Evolutionary conservation across 2,329 filamentous ascomycete species (phyloP), one percentile per base, ranked within the genome.

Genomic region (Epicoccum sorghinum): DNA sequence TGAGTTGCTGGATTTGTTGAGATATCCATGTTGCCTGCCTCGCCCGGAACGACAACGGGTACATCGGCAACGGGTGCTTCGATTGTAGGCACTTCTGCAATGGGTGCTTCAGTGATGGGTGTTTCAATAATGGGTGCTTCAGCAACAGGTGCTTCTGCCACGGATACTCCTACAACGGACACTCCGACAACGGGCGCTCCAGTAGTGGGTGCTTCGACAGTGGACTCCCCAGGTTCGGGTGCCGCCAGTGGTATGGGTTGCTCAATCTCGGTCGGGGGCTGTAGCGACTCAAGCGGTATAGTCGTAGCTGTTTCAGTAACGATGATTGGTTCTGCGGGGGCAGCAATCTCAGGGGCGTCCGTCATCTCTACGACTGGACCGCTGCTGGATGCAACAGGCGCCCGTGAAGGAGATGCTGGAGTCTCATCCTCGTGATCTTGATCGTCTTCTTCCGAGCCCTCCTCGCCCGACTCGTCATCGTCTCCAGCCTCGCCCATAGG

Each of bases 401-500:
- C 48, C 45, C 56, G 75, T 53, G 61, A 69, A 57, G 65, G 73
- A 47, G 58, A 63, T 47, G 58, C 72, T 32, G 79, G 76, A 6
- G 79, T 78, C 45, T 78, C 78, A n/a, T 77, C 76, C 27, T 78
- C 79, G 59, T 79, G 80, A 29, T 72, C 72, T 14, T 78, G 73
- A 12, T 79, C 78, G n/a, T 79, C 78, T 14, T 80, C 76, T 25
- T 77, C 76, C 9, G 70, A 77, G 2, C 73, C 75, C 18, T 75
- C 77, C 9, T 76, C 78, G 1, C 76, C 78, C 32, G 83, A 82
- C 37, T 66, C 65, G 7, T 83, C 71, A 4, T 76, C 73, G 6
- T 68, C 74, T 13, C 79, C 80, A 33, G 75, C 78, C 57, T 80
- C 80, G 10, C 64, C 67, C 70, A 76, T 78, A 24, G 72, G 73